phyloP scores from a whole-genome alignment of 1,284 basidiomycete species.

The Boletus semigastroideus region DNA sequence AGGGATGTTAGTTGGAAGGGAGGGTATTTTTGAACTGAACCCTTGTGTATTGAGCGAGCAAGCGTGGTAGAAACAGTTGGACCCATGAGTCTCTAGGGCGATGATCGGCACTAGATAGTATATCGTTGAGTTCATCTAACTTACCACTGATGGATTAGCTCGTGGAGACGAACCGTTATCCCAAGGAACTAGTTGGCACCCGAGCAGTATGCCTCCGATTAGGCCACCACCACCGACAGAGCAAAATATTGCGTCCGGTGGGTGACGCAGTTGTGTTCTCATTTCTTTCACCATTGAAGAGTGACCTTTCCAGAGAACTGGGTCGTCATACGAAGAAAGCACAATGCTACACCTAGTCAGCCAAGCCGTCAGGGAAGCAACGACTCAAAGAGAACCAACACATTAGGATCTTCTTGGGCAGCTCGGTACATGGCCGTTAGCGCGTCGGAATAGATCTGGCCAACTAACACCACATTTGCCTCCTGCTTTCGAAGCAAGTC shows the following conservation, averaged over 20 bases:
- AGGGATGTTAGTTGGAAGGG: constrained; percentile 29
- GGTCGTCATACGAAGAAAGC: constrained; percentile 69
- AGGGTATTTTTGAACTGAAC: constrained; percentile 36
- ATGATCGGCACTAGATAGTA: constrained; percentile 55
- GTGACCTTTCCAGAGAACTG: constrained; percentile 70
- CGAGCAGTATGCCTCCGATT: constrained; percentile 64
- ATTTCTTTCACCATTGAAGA: constrained; percentile 69
- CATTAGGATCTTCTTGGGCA: constrained; percentile 44
- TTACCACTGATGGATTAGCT: constrained; percentile 1
- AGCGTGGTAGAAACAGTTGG: constrained; percentile 72
- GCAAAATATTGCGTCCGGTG: constrained; percentile 73
- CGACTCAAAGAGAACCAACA: constrained; percentile 27
- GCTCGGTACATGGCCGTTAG: constrained; percentile 46
- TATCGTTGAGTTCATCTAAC: constrained; percentile 10
- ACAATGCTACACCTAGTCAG: constrained; percentile 46
- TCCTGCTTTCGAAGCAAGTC: constrained; percentile 50
- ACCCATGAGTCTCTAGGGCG: constrained; percentile 66
- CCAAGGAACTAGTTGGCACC: constrained; percentile 62
- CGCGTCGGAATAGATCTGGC: constrained; percentile 58
- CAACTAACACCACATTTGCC: constrained; percentile 54
- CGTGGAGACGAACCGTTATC: constrained; percentile 50
- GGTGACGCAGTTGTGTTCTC: constrained; percentile 46
- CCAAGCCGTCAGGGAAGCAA: constrained; percentile 1
- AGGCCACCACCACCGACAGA: constrained; percentile 75
- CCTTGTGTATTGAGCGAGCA: constrained; percentile 53